Base-by-base conservation (phyloP, 805 yeast species). In the Ogataea paradorogensis region DNA sequence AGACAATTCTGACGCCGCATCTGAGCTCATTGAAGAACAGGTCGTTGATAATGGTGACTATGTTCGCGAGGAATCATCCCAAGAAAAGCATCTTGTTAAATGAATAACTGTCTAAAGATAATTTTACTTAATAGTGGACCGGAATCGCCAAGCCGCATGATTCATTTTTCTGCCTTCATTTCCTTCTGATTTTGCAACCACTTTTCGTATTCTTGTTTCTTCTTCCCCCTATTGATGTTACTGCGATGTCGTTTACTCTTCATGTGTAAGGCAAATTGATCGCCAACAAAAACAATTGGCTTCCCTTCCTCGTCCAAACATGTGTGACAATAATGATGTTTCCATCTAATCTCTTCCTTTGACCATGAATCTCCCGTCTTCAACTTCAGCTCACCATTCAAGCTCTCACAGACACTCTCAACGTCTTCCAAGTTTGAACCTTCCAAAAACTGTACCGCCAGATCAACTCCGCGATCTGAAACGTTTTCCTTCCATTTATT, bases 221-320 rank as follows among this genome's bases (percentile, higher is more conserved):
- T 67, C 33, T 70, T 70, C 0, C 73, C 73, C 38, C 74, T 64
- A 11, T 67, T 65, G 13, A 73, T 33, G 39, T 70, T 73, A n/a
- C 71, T 66, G 47, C 70, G 74, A 55, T 90, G 99, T 42, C 84
- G 71, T 45, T 80, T 70, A 42, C 95, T 80, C 14, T 65, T 63
- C 33, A 79, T 43, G 61, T 91, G 99, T 4, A 74, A 70, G 5
- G 75, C 59, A 82, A 86, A 87, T 35, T 73, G 82, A 1, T 76
- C 79, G 0, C 97, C 97, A 7, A 93, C 78, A 1, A 84, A 73
- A 0, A 88, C 70, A 10, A 83, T 58, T 1, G 75, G 70, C 3
- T 77, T 69, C 1, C 79, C 78, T 4, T 70, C 67, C 25, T 68
- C 65, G 47, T 78, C 82, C 6, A 59, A 62, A 57, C 99, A 91